phyloP scores from a whole-genome alignment of 2,329 filamentous ascomycete genomes.

The Phialophora macrospora region DNA sequence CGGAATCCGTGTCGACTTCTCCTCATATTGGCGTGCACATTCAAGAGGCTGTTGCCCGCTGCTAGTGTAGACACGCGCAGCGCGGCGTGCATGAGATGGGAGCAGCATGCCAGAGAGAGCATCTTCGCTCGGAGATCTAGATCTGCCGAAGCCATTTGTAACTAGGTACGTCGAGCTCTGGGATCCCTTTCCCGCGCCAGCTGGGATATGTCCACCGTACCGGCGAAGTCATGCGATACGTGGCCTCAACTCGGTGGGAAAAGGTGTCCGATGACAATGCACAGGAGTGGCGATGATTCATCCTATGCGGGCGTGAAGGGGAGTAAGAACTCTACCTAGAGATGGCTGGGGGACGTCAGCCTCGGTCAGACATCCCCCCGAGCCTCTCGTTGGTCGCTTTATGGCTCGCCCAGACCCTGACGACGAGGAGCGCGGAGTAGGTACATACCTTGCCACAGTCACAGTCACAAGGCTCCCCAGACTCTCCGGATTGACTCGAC shows the following conservation, averaged over 20 bases:
- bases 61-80: neutral
- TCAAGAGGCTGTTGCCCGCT: neutral
- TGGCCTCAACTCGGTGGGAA: neutral
- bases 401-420: constrained; percentile 3
- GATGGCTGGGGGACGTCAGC: constrained; percentile 21
- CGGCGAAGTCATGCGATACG: neutral
- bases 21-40: constrained; percentile 1
- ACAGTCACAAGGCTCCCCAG: constrained; percentile 22
- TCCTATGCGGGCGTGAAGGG: constrained; percentile 11
- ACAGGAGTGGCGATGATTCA: constrained; percentile 21
- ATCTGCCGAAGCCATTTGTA: constrained; percentile 5
- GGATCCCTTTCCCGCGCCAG: neutral
- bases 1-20: too few species aligned
- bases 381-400: constrained; percentile 15
- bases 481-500: constrained; percentile 9
- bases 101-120: neutral
- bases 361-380: constrained; percentile 18
- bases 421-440: neutral
- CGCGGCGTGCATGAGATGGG: neutral
- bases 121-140: constrained; percentile 3
- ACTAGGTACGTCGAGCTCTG: neutral
- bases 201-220: neutral
- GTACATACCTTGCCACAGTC: constrained; percentile 19
- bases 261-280: constrained; percentile 5
- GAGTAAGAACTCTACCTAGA: neutral